Conservation (phyloP, 2,329 filamentous ascomycete genomes). For the Cercospora brassicicola region DNA sequence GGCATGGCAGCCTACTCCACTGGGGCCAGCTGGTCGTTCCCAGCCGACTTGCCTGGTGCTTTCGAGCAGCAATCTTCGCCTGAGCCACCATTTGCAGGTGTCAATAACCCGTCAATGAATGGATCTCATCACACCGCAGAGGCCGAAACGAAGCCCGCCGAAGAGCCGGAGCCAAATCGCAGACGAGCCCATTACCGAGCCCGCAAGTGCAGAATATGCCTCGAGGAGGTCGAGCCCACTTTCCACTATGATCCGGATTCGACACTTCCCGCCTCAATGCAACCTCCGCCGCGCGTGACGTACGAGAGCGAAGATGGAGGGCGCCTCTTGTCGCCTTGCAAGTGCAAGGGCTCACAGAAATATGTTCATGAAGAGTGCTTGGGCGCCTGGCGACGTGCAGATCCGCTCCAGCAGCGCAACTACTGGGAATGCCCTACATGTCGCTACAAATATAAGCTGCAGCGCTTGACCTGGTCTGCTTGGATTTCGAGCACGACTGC, state of each 20-base stretch:
- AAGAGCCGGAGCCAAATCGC: conserved; percentile 27
- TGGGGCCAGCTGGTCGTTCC: conserved; percentile 50
- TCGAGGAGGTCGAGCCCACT: conserved; percentile 69
- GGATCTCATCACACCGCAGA: conserved; percentile 3
- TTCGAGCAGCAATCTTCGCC: conserved; percentile 23
- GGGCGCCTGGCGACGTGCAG: conserved; percentile 74
- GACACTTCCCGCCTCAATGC: conserved; percentile 56
- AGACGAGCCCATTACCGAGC: conserved; percentile 61
- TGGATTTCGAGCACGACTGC: conserved; percentile 58
- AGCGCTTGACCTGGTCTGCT: conserved; percentile 72
- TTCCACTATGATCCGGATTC: conserved; percentile 49
- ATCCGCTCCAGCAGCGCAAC: conserved; percentile 66
- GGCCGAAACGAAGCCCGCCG: conserved; percentile 23
- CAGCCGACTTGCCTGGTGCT: conserved; percentile 45
- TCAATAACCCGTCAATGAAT: conserved; percentile 1
- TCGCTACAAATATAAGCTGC: conserved; percentile 75
- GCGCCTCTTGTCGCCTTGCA: conserved; percentile 82
- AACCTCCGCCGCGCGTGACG: conserved; percentile 57
- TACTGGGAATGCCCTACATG: conserved; percentile 90
- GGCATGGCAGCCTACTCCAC: conserved; percentile 46
- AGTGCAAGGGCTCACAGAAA: conserved; percentile 87
- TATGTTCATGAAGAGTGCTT: conserved; percentile 94
- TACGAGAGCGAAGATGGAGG: conserved; percentile 75
- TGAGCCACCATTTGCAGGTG: neutral
- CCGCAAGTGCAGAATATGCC: conserved; percentile 83